Conservation (phyloP, 1,139 yeast genomes). For the Keqinozyma sinolaborantium region DNA sequence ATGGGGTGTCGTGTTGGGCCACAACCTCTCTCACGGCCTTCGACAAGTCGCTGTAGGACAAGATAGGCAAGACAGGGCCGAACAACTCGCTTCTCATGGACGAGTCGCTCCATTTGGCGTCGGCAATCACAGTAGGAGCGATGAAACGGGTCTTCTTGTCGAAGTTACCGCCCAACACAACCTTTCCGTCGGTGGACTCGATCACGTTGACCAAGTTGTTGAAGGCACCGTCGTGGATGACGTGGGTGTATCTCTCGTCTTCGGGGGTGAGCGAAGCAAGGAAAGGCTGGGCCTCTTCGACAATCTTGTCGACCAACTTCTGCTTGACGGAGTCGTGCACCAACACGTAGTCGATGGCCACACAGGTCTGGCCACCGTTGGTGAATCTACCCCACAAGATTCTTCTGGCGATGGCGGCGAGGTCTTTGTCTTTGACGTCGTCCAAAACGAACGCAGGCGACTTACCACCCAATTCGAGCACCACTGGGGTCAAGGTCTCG, state of each 20-base stretch:
- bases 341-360: conserved; percentile 79
- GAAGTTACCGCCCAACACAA: conserved; percentile 55
- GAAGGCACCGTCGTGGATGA: conserved; percentile 61
- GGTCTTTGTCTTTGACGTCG: conserved; percentile 39
- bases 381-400: conserved; percentile 74
- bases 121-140: conserved; percentile 70
- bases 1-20: conserved; percentile 72
- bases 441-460: conserved; percentile 74
- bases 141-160: conserved; percentile 48
- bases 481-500: conserved; percentile 72
- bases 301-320: conserved; percentile 47
- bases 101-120: conserved; percentile 63
- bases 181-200: conserved; percentile 51
- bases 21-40: conserved; percentile 47
- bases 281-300: conserved; percentile 37
- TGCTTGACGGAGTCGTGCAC: conserved; percentile 58
- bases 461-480: conserved; percentile 92
- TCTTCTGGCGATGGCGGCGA: conserved; percentile 60
- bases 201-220: conserved; percentile 47
- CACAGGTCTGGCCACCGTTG: conserved; percentile 91
- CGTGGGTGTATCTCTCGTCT: conserved; percentile 54
- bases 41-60: conserved; percentile 50
- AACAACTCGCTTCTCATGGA: conserved; percentile 77
- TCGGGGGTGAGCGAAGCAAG: conserved; percentile 19
- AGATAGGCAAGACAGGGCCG: conserved; percentile 81